Percentiles rank a stretch among this genome's conserved stretches.
Conservation (phyloP, 345 rosid genomes). For the Populus davidiana region DNA sequence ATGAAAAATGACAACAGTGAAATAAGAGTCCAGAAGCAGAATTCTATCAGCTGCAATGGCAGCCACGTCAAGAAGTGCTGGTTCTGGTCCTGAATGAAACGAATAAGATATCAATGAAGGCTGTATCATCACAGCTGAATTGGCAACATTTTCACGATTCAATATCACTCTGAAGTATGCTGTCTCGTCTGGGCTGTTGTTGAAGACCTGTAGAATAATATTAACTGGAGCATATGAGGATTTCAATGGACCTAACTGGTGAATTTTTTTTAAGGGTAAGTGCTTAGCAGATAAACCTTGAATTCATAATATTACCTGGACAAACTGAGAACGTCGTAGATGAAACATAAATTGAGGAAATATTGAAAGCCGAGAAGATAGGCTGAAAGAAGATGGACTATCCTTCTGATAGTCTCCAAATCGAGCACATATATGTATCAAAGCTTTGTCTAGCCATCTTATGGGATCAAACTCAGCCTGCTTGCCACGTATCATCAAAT, state of each 20-base stretch:
- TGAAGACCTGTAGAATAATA: conserved; percentile 63
- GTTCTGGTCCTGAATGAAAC: conserved; percentile 79
- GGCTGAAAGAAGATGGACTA: conserved; percentile 71
- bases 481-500: conserved; percentile 17
- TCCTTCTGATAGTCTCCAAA: conserved; percentile 91
- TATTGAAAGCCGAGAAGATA: conserved; percentile 74
- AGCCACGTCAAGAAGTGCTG: conserved; percentile 77
- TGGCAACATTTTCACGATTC: conserved; percentile 85
- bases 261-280: neutral
- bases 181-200: conserved; percentile 97
- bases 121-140: conserved; percentile 92
- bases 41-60: conserved; percentile 88
- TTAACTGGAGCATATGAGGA: neutral
- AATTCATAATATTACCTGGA: conserved; percentile 52
- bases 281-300: neutral
- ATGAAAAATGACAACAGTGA: conserved; percentile 81
- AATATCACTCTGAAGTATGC: conserved; percentile 88
- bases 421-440: conserved; percentile 73
- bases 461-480: conserved; percentile 90
- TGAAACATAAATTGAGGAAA: conserved; percentile 88
- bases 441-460: conserved; percentile 89
- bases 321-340: conserved; percentile 95
- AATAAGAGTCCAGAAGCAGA: conserved; percentile 80
- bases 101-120: conserved; percentile 95
- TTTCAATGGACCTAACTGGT: neutral